phyloP scores from a whole-genome alignment of 257 asterid species.

The Ligustrum vulgare region DNA sequence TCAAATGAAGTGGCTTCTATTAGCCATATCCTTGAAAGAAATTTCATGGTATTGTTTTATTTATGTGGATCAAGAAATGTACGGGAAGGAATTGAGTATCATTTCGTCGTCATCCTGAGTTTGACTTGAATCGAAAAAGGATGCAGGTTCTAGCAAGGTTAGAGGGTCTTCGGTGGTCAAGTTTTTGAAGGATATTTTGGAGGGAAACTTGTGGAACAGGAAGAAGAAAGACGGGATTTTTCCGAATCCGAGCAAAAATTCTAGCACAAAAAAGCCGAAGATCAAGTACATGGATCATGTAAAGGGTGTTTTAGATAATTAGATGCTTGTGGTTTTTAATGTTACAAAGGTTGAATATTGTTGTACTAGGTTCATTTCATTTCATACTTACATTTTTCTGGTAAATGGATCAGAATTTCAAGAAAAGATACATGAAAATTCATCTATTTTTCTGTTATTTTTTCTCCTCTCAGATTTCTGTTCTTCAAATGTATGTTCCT shows the following conservation, averaged over 20 bases:
- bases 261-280: not conserved
- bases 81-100: not conserved
- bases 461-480: not conserved
- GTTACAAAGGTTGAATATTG: not conserved
- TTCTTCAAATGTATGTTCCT: not conserved
- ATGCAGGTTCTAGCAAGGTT: slow-evolving; percentile 5
- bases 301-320: not conserved
- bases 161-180: slow-evolving; percentile 20
- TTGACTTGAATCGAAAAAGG: not conserved
- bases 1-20: slow-evolving; percentile 30
- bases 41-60: slow-evolving; percentile 47
- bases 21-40: slow-evolving; percentile 31
- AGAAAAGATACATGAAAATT: not conserved
- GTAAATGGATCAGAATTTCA: not conserved
- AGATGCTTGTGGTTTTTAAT: not conserved
- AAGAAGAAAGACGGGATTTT: slow-evolving; percentile 16
- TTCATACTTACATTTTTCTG: not conserved
- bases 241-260: not conserved
- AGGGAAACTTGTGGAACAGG: slow-evolving; percentile 21
- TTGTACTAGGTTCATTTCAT: not conserved
- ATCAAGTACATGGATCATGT: too few relatives aligned
- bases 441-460: not conserved
- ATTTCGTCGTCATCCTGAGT: not conserved
- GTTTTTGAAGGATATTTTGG: slow-evolving; percentile 4
- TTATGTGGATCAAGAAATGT: slow-evolving; percentile 26